Evolutionary conservation across 2,329 filamentous ascomycete genomes (phyloP), one percentile per base, ranked within the genome.

Genomic region (Blastomyces parvus): DNA sequence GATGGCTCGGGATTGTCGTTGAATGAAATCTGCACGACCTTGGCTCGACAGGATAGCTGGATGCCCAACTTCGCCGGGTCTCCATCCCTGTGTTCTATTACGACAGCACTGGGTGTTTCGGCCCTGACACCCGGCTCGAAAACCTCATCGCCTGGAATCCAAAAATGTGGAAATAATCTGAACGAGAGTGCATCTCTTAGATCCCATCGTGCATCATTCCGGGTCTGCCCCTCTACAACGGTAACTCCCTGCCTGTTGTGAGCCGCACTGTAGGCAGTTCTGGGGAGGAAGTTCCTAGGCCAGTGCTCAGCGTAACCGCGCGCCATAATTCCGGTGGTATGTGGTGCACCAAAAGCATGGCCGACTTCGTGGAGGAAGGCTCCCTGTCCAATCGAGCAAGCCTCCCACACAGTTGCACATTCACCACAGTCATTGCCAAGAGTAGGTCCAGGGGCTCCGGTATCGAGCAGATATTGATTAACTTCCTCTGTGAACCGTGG

Each of bases 371-470:
- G 72, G n/a, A 76, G 64, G 57, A 73, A 73, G 9, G 73, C 72
- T 2, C 72, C 73, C 66, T 76, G 74, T 1, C 74, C 72, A 19
- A 80, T 71, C 6, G 76, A 74, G 64, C 79, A 81, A 7, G 79
- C 77, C 63, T 78, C 76, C 73, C 78, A 78, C 70, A 80, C 76
- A 22, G 74, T 76, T 0, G 65, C 67, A 63, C 78, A 80, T 63
- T 80, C 74, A 30, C 72, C 72, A 57, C 78, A 78, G 61, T 80
- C 76, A 63, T 79, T 76, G 0, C 74, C 76, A 2, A 79, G 74
- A 0, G 71, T 71, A 36, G 74, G 70, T 0, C 78, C 80, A 0
- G 77, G 74, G 0, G 67, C 27, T 2, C 71, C 69, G 8, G 65
- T 67, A 60, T 81, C 79, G 0, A 73, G 67, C 40, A 69, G 62